Percentiles rank a stretch among this genome's conserved stretches.
Evolutionary conservation across 2,329 filamentous ascomycete species (phyloP).

Genomic region (Aaosphaeria arxii): DNA sequence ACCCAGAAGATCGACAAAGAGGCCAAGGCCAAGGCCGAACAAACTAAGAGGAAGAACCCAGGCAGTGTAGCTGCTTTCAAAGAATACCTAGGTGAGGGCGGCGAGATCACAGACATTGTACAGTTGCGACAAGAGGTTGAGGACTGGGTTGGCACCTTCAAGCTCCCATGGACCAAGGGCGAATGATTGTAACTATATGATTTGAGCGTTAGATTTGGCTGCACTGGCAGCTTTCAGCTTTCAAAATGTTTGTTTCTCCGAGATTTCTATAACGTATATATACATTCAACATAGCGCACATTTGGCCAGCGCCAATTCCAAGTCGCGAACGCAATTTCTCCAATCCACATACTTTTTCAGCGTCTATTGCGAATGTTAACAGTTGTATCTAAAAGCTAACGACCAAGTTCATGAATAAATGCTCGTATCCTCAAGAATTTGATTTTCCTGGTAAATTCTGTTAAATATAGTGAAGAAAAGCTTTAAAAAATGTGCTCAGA

Average conservation of each 20-base stretch:
- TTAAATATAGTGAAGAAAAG: too few relatives aligned
- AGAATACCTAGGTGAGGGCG: conserved; percentile 40
- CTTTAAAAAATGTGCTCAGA: too few relatives aligned
- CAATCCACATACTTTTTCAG: neutral
- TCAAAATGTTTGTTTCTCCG: neutral
- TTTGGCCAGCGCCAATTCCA: neutral
- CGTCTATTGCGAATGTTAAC: too few relatives aligned
- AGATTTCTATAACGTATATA: neutral
- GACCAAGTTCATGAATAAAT: too few relatives aligned
- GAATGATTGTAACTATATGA: conserved; percentile 7
- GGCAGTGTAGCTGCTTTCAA: conserved; percentile 40
- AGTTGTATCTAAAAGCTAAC: too few relatives aligned
- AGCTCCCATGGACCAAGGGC: conserved; percentile 37
- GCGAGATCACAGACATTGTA: conserved; percentile 41
- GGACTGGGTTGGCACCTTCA: conserved; percentile 42
- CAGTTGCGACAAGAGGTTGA: conserved; percentile 40
- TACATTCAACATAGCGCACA: neutral
- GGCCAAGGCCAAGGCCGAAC: conserved; percentile 36
- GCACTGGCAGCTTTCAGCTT: neutral
- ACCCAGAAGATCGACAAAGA: conserved; percentile 41
- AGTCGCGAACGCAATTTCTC: neutral
- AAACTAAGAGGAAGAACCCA: conserved; percentile 37
- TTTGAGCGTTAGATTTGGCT: neutral
- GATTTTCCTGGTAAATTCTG: too few relatives aligned
- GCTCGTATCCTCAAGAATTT: too few relatives aligned